Evolutionary conservation across 2,329 filamentous ascomycete species (phyloP).

Genomic region (Pseudodiploospora longispora): DNA sequence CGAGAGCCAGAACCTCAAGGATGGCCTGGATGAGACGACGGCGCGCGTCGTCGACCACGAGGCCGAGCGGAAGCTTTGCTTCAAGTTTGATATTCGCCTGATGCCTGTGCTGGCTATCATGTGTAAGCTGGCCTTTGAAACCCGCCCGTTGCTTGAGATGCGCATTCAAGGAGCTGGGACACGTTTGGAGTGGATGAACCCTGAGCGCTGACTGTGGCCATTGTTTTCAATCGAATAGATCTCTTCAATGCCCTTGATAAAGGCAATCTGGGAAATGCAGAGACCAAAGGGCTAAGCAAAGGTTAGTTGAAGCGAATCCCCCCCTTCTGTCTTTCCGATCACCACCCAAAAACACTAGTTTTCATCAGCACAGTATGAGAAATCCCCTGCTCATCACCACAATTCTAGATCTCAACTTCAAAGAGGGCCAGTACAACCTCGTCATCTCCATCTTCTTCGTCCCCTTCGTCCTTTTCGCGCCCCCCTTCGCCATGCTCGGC

Average conservation of each 20-base stretch:
- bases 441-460: slow-evolving; percentile 68
- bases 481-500: slow-evolving; percentile 49
- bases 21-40: slow-evolving; percentile 12
- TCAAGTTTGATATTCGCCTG: slow-evolving; percentile 47
- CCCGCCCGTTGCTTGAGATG: not conserved
- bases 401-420: slow-evolving; percentile 39
- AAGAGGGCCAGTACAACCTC: slow-evolving; percentile 58
- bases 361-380: slow-evolving; percentile 9
- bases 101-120: slow-evolving; percentile 47
- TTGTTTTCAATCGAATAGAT: slow-evolving; percentile 18
- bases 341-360: slow-evolving; percentile 12
- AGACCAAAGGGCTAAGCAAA: slow-evolving; percentile 40
- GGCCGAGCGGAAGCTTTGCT: slow-evolving; percentile 42
- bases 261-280: slow-evolving; percentile 42
- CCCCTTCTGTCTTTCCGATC: not conserved
- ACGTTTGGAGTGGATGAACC: too few species aligned
- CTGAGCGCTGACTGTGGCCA: not conserved
- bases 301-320: slow-evolving; percentile 9
- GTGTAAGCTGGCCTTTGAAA: slow-evolving; percentile 25
- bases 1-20: slow-evolving; percentile 5
- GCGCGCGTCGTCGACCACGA: slow-evolving; percentile 27
- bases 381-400: not conserved
- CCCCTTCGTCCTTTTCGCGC: slow-evolving; percentile 65
- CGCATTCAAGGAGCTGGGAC: not conserved
- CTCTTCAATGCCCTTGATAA: slow-evolving; percentile 41